Evolutionary conservation across 148 eudicot species (phyloP).

Genomic region (Simmondsia chinensis): DNA sequence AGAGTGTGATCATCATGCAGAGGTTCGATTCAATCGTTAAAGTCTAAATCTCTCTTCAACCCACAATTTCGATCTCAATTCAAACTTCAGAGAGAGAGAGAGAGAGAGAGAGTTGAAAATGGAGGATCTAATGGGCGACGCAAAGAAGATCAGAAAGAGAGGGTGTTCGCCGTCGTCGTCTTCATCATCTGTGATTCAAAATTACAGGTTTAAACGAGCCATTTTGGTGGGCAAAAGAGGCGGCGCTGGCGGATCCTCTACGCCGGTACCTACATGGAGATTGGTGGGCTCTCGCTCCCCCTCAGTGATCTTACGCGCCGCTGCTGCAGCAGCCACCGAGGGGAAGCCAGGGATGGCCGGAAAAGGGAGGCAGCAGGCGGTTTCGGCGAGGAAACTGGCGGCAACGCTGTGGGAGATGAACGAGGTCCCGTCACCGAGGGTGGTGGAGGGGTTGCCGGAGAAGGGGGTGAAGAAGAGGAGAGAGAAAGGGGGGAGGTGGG

Average conservation of each 20-base stretch:
- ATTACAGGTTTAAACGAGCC: constrained; percentile 69
- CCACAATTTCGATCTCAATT: neutral
- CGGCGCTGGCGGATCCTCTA: constrained; percentile 35
- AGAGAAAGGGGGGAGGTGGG: constrained; percentile 22
- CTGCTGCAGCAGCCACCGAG: constrained; percentile 29
- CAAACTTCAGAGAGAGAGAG: neutral
- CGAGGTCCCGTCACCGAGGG: constrained; percentile 46
- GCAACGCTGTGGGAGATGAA: constrained; percentile 95
- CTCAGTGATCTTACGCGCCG: constrained; percentile 16
- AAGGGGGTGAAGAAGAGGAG: constrained; percentile 26
- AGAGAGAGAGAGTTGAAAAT: neutral
- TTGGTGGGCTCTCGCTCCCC: constrained; percentile 37
- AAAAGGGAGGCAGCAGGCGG: constrained; percentile 38
- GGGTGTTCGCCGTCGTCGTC: constrained; percentile 88
- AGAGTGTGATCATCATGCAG: too few species aligned
- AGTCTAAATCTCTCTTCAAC: neutral
- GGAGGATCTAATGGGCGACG: constrained; percentile 25
- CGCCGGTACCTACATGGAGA: constrained; percentile 78
- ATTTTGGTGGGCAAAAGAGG: constrained; percentile 51
- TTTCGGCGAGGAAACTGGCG: constrained; percentile 85
- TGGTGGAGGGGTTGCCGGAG: constrained; percentile 20
- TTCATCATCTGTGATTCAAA: constrained; percentile 54
- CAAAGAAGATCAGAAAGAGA: constrained; percentile 68
- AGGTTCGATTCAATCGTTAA: too few species aligned
- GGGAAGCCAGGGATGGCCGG: too few species aligned